Percentiles rank a stretch among this genome's conserved stretches.
These are phyloP conservation scores for Tylopilus vinaceipallidus DNA, from an alignment of 768 basidiomycete species.

Conservation along the genomic window DNA sequence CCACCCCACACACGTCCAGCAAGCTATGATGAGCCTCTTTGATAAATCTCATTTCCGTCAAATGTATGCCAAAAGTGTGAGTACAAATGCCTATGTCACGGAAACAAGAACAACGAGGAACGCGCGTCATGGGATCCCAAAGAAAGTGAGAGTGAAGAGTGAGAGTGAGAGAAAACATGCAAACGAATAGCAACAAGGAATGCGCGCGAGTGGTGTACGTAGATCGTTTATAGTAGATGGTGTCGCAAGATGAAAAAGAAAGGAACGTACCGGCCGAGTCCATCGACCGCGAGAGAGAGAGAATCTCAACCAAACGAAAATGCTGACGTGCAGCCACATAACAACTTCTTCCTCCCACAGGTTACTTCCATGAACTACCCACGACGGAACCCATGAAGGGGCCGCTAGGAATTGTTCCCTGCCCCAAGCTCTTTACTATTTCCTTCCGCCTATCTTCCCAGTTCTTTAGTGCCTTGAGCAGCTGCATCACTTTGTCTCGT, in stretches of 20 bases:
- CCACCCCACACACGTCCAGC: constrained; percentile 16
- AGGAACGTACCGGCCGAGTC: constrained; percentile 21
- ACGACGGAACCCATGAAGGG: constrained; percentile 10
- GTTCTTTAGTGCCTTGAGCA: constrained; percentile 69
- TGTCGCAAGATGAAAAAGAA: constrained; percentile 7
- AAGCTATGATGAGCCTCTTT: constrained; percentile 17
- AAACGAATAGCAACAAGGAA: constrained; percentile 1
- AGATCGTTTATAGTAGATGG: constrained; percentile 4
- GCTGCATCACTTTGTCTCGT: constrained; percentile 74
- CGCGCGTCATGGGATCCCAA: constrained; percentile 7
- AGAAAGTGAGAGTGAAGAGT: not conserved
- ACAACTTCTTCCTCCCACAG: not conserved
- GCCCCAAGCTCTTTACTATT: constrained; percentile 52
- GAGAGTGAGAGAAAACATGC: not conserved
- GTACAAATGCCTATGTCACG: constrained; percentile 6
- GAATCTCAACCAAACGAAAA: constrained; percentile 3
- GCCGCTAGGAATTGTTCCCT: constrained; percentile 25
- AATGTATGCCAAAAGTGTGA: constrained; percentile 3
- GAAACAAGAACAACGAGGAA: constrained; percentile 9
- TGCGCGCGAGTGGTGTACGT: not conserved
- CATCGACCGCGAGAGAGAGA: constrained; percentile 10
- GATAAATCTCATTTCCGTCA: constrained; percentile 13
- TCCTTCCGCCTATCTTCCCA: constrained; percentile 79
- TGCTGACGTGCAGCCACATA: not conserved
- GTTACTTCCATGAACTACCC: constrained; percentile 3